Percentiles rank a stretch among this genome's conserved stretches.
phyloP scores from a whole-genome alignment of 306 rosid genomes.

The Leucaena leucocephala region DNA sequence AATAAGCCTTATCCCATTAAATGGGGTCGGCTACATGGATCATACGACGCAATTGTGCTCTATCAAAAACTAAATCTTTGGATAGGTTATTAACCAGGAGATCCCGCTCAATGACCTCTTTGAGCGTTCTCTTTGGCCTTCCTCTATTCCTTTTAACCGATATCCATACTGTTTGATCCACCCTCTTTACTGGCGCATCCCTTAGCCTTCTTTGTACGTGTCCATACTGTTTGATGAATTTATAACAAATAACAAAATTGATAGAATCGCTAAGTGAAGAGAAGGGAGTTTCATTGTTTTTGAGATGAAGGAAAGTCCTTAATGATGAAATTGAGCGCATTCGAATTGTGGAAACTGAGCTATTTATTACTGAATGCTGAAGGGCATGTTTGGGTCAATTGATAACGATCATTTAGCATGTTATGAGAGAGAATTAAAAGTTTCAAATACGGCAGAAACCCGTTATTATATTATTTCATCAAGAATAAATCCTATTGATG shows the following conservation, averaged over 20 bases:
- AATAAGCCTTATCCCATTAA: too few relatives aligned
- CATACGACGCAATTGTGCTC: too few relatives aligned
- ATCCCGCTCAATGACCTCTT: too few relatives aligned
- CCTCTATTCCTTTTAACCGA: too few relatives aligned
- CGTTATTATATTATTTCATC: not conserved
- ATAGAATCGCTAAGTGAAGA: not conserved
- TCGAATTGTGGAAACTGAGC: not conserved
- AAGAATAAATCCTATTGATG: not conserved
- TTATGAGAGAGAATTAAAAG: not conserved
- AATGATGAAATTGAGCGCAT: not conserved
- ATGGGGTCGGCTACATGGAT: too few relatives aligned
- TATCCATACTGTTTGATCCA: too few relatives aligned
- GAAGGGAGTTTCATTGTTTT: not conserved
- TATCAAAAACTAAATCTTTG: too few relatives aligned
- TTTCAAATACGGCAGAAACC: not conserved
- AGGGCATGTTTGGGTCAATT: not conserved
- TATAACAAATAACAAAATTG: not conserved
- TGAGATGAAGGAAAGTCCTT: not conserved
- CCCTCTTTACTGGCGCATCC: too few relatives aligned
- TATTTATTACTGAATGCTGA: not conserved
- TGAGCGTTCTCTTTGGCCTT: too few relatives aligned
- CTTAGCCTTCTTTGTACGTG: too few relatives aligned
- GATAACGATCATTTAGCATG: not conserved
- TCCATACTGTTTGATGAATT: too few relatives aligned
- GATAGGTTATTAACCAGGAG: too few relatives aligned